Evolutionary conservation across 1,284 basidiomycete species (phyloP), one percentile per base, ranked within the genome.

Genomic region (Polyporus tsugae): DNA sequence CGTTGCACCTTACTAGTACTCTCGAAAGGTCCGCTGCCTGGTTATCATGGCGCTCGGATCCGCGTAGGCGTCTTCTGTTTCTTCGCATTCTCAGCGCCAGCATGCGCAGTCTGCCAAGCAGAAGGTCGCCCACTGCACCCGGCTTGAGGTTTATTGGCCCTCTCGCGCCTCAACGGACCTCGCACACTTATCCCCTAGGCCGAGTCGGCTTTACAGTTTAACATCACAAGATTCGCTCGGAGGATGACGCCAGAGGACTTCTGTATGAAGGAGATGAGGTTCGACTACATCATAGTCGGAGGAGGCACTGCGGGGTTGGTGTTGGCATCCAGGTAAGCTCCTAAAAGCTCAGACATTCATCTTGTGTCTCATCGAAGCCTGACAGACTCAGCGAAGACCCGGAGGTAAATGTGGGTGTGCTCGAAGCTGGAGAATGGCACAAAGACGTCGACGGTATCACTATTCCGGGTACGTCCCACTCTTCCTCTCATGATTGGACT

Each of bases 381-480:
- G 33, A 13, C 29, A 68, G 70, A 15, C 77, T 89, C 19, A 77
- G 80, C 0, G 85, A 86, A 63, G 82, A 87, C 67, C 74, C 81
- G 0, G 69, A 72, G 35, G 75, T 77, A 36, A 78, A 79, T 7
- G 79, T 81, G 19, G 71, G 78, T 49, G 76, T 82, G 52, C 61
- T 75, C 77, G 52, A 74, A 76, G 70, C 79, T 17, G 80, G 80
- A 4, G 63, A 72, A 25, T 74, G 75, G 61, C 73, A 77, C 66
- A 52, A 74, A 25, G 59, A 75, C 62, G 76, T 76, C 53, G 52
- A 65, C 17, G 63, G 60, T n/a, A 62, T 70, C 57, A 65, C 64
- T 57, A 58, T 70, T 15, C 65, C 69, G 10, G 69, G 69, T 70
- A 25, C 33, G 65, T 22, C 17, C 0, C 17, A 22, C 7, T 3